Conservation (phyloP, 495 filamentous ascomycete genomes). For the Hyaloscypha variabilis region DNA sequence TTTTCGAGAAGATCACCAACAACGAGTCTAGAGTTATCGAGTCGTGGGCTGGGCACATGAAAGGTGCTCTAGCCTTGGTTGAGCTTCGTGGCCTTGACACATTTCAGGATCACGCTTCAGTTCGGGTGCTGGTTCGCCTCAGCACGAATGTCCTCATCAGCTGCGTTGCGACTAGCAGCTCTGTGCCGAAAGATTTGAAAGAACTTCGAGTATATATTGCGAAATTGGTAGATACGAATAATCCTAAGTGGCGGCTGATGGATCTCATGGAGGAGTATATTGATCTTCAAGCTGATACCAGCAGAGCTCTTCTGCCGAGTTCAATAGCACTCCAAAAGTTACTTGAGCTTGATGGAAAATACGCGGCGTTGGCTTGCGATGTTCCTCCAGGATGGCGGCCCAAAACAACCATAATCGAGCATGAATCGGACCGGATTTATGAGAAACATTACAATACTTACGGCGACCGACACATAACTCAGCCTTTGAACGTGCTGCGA, state of each 20-base stretch:
- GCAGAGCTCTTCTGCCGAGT: conserved; percentile 18
- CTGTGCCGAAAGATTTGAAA: conserved; percentile 17
- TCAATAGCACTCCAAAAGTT: background rate
- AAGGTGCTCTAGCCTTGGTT: too few species aligned
- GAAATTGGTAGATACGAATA: background rate
- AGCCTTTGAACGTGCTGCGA: conserved; percentile 36
- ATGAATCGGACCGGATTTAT: conserved; percentile 20
- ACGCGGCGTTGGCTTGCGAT: background rate
- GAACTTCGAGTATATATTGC: conserved; percentile 23
- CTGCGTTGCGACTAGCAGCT: background rate
- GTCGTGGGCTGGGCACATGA: too few species aligned
- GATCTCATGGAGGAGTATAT: conserved; percentile 29
- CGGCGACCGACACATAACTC: conserved; percentile 26
- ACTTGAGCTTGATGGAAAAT: conserved; percentile 13
- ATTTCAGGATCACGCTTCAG: too few species aligned
- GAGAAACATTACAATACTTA: conserved; percentile 32
- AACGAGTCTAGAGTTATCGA: too few species aligned
- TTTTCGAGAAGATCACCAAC: too few species aligned
- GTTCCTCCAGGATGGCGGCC: conserved; percentile 6
- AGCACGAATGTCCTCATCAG: too few species aligned
- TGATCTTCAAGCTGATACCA: conserved; percentile 15
- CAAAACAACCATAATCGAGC: background rate
- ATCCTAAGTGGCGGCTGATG: conserved; percentile 18
- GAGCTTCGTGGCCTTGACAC: too few species aligned
- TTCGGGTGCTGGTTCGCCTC: too few species aligned